Percentiles rank a stretch among this genome's conserved stretches.
phyloP scores from a whole-genome alignment of 768 basidiomycete genomes.

The Mycena chlorophos region DNA sequence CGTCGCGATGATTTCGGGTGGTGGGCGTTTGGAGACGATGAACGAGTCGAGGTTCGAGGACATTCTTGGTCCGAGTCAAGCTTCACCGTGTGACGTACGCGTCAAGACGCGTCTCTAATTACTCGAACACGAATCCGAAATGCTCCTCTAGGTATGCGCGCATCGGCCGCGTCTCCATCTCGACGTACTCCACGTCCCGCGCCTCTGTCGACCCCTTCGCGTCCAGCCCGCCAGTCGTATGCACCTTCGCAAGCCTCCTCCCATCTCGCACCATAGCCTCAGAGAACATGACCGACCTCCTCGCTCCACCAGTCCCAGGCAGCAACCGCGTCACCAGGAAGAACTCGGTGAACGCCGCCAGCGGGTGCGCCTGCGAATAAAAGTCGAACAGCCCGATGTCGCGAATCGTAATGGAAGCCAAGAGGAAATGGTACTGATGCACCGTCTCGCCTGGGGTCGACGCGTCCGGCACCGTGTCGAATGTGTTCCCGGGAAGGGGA shows the following conservation, averaged over 20 bases:
- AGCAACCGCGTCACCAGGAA: slow-evolving; percentile 21
- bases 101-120: background rate
- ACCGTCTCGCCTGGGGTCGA: slow-evolving; percentile 7
- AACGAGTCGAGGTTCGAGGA: slow-evolving; percentile 61
- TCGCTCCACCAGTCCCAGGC: slow-evolving; percentile 21
- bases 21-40: slow-evolving; percentile 44
- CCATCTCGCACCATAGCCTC: slow-evolving; percentile 20
- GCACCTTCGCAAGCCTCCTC: slow-evolving; percentile 39
- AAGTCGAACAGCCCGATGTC: slow-evolving; percentile 21
- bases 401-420: slow-evolving; percentile 19
- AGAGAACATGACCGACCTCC: slow-evolving; percentile 20
- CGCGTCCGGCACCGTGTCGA: slow-evolving; percentile 1
- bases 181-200: slow-evolving; percentile 15
- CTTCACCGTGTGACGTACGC: no score
- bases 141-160: slow-evolving; percentile 14
- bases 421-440: slow-evolving; percentile 21
- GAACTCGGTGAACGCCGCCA: slow-evolving; percentile 21
- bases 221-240: slow-evolving; percentile 53
- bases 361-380: slow-evolving; percentile 21
- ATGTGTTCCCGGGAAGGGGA: background rate
- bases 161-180: slow-evolving; percentile 22
- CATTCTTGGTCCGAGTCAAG: no score
- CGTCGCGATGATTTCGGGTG: slow-evolving; percentile 48
- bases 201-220: slow-evolving; percentile 3
- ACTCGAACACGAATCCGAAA: slow-evolving; percentile 20